Base-by-base conservation (phyloP, 495 filamentous ascomycete genomes). In the Barbatosphaeria neglecta region DNA sequence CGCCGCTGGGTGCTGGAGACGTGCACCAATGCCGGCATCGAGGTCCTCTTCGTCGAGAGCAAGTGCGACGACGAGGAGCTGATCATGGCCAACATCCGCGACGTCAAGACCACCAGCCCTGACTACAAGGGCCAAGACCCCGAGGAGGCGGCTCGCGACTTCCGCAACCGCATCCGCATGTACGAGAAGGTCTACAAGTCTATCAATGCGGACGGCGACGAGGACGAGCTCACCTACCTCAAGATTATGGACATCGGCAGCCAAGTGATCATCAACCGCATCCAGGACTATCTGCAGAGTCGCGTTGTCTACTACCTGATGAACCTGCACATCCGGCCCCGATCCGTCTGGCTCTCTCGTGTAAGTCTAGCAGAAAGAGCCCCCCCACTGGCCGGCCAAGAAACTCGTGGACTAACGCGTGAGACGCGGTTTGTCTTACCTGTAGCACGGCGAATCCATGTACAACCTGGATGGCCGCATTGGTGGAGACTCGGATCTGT, bases 261-360 rank as follows among this genome's bases (percentile, higher is more conserved):
- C 35, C 87, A 92, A 51, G 90, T 96, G 50, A 86, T 96, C 55
- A 95, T 98, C 73, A 98, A 98, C 62, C 83, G 86, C 59, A 94
- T 98, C 55, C 83, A 87, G 57, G 90, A 97, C 60, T 98, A 98
- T 60, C 72, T 98, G 28, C 92, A 96, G 60, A 93, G 86, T 59
- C 82, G 92, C 22, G 78, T 98, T 22, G 90, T 97, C 25, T 98
- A 98, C 65, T 98, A 95, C 59, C 80, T 96, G 37, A 96, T 96
- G 81, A 98, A 97, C 59, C 71, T 98, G 20, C 92, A 98, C 68
- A 96, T 98, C 55, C 89, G 87, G 54, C 90, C 90, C n/a, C 79
- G 92, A 19, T 93, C 88, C 8, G 95, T 98, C 55, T 98, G 92
- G 92, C 73, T 98, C 24, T 96, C 92, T 48, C 76, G 92, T 15